Evolutionary conservation across 371 early-diverging fungal species (phyloP).

Genomic region (Apophysomyces trapeziformis): DNA sequence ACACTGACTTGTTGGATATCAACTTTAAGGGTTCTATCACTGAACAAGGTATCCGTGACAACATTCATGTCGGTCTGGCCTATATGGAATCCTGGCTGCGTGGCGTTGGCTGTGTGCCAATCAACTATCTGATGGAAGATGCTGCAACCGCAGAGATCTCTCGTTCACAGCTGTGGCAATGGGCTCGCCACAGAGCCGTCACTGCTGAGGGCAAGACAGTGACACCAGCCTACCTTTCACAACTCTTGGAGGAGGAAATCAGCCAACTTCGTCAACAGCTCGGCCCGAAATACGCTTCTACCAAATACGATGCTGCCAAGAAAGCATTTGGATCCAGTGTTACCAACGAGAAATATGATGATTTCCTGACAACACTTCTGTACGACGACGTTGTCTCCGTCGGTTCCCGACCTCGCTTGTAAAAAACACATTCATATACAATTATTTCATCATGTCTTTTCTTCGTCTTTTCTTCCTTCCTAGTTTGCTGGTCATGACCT

Average conservation of each 20-base stretch:
- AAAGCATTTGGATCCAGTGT: slow-evolving; percentile 78
- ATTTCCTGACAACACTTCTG: slow-evolving; percentile 88
- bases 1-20: slow-evolving; percentile 80
- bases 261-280: slow-evolving; percentile 59
- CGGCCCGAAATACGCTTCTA: slow-evolving; percentile 57
- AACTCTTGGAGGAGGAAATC: slow-evolving; percentile 81
- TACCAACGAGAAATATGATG: slow-evolving; percentile 81
- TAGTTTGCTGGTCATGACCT: slow-evolving; percentile 11
- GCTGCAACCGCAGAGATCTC: slow-evolving; percentile 98
- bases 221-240: slow-evolving; percentile 68
- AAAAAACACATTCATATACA: slow-evolving; percentile 10
- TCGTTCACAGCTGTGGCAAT: slow-evolving; percentile 92
- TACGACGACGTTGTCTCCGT: slow-evolving; percentile 73
- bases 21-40: slow-evolving; percentile 77
- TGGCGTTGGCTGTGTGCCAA: slow-evolving; percentile 92
- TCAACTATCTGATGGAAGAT: slow-evolving; percentile 96
- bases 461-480: neutral
- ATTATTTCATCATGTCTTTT: slow-evolving; percentile 1
- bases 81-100: slow-evolving; percentile 95
- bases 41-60: slow-evolving; percentile 82
- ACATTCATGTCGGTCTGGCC: slow-evolving; percentile 82
- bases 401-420: slow-evolving; percentile 19
- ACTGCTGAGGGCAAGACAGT: slow-evolving; percentile 76
- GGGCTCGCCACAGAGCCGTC: slow-evolving; percentile 81
- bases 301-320: slow-evolving; percentile 80